A percentile compares a stretch with the other conserved stretches of the same genome.
phyloP scores from a whole-genome alignment of 1,139 yeast genomes.

The Magnusiomyces magnusii region DNA sequence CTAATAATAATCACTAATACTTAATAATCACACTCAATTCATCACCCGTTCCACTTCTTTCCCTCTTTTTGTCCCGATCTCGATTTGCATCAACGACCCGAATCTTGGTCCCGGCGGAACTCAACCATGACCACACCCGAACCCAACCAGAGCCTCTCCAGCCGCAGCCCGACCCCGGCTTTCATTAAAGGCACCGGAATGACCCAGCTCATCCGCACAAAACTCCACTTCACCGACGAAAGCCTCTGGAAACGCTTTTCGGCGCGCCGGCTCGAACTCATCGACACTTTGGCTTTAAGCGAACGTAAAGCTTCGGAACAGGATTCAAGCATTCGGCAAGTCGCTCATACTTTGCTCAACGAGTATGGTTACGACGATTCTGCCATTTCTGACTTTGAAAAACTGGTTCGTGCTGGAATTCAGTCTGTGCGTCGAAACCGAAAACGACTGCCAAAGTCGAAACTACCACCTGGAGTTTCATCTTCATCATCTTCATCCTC shows the following conservation, averaged over 20 bases:
- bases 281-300: constrained; percentile 70
- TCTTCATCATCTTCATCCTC: not conserved
- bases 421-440: constrained; percentile 69
- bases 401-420: constrained; percentile 84
- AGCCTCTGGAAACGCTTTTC: constrained; percentile 82
- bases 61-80: too few species aligned
- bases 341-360: constrained; percentile 63
- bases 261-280: constrained; percentile 78
- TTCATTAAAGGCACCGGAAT: constrained; percentile 47
- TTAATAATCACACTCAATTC: too few species aligned
- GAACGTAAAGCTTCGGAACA: constrained; percentile 87
- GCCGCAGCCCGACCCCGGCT: too few species aligned
- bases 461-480: constrained; percentile 1
- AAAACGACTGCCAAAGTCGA: constrained; percentile 41
- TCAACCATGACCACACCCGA: not conserved
- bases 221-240: constrained; percentile 71
- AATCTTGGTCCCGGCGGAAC: too few species aligned
- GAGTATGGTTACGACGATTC: constrained; percentile 67
- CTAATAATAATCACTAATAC: too few species aligned
- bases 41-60: too few species aligned
- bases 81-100: too few species aligned
- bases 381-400: constrained; percentile 67
- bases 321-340: constrained; percentile 66
- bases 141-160: not conserved
- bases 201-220: constrained; percentile 68